A percentile compares a stretch with the other conserved stretches of the same genome.
Conservation (phyloP, 371 early-diverging fungal genomes). For the Parasitella parasitica region DNA sequence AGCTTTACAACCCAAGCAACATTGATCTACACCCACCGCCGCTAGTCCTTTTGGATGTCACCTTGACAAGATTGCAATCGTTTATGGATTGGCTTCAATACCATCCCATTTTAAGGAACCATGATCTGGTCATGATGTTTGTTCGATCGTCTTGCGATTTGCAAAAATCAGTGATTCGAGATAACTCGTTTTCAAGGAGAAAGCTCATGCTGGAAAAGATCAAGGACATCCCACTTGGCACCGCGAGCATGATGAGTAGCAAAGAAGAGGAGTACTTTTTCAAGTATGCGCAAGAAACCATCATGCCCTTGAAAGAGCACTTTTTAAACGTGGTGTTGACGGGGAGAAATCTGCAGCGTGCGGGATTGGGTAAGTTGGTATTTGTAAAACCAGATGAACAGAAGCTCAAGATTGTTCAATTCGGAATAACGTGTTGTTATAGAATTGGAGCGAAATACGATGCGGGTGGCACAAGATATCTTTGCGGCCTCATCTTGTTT, state of each 20-base stretch:
- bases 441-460: background rate
- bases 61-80: slow-evolving; percentile 32
- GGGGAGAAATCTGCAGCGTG: slow-evolving; percentile 6
- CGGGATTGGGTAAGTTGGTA: slow-evolving; percentile 31
- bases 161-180: slow-evolving; percentile 27
- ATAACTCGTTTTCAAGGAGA: slow-evolving; percentile 34
- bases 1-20: slow-evolving; percentile 35
- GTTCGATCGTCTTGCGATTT: slow-evolving; percentile 31
- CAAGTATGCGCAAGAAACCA: slow-evolving; percentile 25
- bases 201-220: slow-evolving; percentile 37
- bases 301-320: slow-evolving; percentile 25
- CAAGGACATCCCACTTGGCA: slow-evolving; percentile 13
- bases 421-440: background rate
- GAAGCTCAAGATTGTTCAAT: no score
- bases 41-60: slow-evolving; percentile 26
- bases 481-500: background rate
- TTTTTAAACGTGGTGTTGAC: background rate
- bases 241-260: background rate
- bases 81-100: slow-evolving; percentile 51
- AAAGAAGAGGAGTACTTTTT: slow-evolving; percentile 41
- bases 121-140: slow-evolving; percentile 52
- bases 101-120: slow-evolving; percentile 45
- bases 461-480: background rate
- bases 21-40: slow-evolving; percentile 49
- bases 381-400: background rate